Evolutionary conservation across 768 basidiomycete species (phyloP).

Genomic region (Russula abietina): DNA sequence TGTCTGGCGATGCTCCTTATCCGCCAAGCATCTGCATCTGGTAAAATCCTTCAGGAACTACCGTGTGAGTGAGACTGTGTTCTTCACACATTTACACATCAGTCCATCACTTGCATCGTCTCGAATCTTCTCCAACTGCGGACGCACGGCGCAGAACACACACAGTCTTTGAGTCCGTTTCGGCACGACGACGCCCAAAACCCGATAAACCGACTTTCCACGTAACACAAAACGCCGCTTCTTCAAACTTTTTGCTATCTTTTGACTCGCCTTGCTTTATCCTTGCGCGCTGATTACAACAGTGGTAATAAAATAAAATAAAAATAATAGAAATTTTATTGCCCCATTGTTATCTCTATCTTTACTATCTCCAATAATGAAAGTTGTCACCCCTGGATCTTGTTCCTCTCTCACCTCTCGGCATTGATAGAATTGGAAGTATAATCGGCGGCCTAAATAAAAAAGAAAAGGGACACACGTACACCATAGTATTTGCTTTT

Average conservation of each 20-base stretch:
- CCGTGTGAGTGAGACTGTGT: background rate
- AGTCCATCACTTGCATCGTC: too few relatives aligned
- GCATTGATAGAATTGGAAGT: too few relatives aligned
- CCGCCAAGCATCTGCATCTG: background rate
- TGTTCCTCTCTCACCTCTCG: too few relatives aligned
- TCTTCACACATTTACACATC: background rate
- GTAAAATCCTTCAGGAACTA: background rate
- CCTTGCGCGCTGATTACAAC: background rate
- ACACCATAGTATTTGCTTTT: background rate
- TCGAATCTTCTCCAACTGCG: background rate
- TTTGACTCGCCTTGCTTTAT: background rate
- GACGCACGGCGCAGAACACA: constrained; percentile 9
- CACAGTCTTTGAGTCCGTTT: background rate
- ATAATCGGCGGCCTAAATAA: too few relatives aligned
- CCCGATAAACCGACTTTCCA: constrained; percentile 7
- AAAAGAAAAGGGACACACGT: background rate
- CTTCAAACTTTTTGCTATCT: background rate
- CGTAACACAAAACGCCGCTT: background rate
- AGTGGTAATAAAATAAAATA: too few relatives aligned
- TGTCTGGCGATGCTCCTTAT: background rate
- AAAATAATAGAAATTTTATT: too few relatives aligned
- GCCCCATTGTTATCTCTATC: too few relatives aligned
- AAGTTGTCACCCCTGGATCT: too few relatives aligned
- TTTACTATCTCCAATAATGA: too few relatives aligned
- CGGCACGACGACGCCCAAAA: background rate